Evolutionary conservation across 768 basidiomycete species (phyloP), one percentile per base, ranked within the genome.

Genomic region (Sarcodon aspratus): DNA sequence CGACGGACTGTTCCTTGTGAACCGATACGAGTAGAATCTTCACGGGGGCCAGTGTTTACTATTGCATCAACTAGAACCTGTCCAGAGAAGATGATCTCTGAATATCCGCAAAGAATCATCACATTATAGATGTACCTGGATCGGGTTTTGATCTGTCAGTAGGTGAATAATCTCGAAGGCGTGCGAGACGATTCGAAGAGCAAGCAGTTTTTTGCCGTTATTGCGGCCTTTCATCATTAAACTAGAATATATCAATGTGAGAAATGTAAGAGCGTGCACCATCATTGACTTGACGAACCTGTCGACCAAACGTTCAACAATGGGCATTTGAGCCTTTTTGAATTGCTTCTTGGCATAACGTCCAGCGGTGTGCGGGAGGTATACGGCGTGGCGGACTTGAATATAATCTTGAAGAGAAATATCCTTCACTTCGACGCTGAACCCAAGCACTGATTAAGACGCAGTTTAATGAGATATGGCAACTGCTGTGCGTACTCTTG

Each of bases 161-260:
- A 99, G 92, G 77, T 98, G 88, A 73, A 98, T 94, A 68, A 99
- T 94, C 74, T 99, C 96, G 67, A 99, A 99, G 34, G 96, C 89
- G 70, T 99, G 96, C 52, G 92, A 89, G 63, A 99, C 96, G 62
- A 99, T 99, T 71, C 96, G 92, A 69, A 99, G 90, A 61, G 96
- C 85, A 69, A 99, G 72, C 66, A 98, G 83, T 74, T 98, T 98
- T 78, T 98, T 97, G 65, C 96, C 96, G 73, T 94, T 98, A 84
- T 98, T 99, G 71, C 96, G 93, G 53, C 96, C 96, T 75, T 98
- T 96, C 96, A 99, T 99, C 96, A 99, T 99, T 66, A 99, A 72
- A 69, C 92, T 95, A 1, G 10, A 15, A 31, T 46, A 37, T 40
- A 42, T 38, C 12, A 18, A 7, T 9, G 36, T 17, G 21, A 17